These are phyloP conservation scores for Hypoxylon sp. DNA, from an alignment of 2,329 filamentous ascomycete genomes.

Conservation along the genomic window DNA sequence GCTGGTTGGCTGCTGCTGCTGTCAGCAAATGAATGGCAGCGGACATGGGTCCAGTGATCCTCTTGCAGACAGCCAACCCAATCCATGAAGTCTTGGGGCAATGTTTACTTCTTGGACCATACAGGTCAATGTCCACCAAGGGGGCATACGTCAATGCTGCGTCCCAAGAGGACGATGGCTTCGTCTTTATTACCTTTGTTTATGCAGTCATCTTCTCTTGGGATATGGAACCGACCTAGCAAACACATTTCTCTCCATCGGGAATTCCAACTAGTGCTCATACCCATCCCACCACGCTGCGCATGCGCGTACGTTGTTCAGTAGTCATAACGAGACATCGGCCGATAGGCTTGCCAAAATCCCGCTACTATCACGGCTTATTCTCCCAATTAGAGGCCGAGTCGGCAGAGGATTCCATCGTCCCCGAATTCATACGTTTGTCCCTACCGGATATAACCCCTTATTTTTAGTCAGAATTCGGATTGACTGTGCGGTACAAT, in stretches of 20 bases:
- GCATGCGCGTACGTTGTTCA: slow-evolving; percentile 22
- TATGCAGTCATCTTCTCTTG: slow-evolving; percentile 47
- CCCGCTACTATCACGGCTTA: slow-evolving; percentile 27
- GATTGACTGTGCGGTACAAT: slow-evolving; percentile 9
- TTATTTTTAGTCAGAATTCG: slow-evolving; percentile 16
- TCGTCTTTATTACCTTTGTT: slow-evolving; percentile 43
- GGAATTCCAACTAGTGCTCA: slow-evolving; percentile 19
- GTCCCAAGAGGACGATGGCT: slow-evolving; percentile 35
- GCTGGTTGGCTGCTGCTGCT: slow-evolving; percentile 27
- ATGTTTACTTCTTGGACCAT: slow-evolving; percentile 42
- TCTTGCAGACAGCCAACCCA: slow-evolving; percentile 42
- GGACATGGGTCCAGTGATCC: slow-evolving; percentile 44
- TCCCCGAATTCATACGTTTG: slow-evolving; percentile 21
- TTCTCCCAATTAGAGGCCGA: slow-evolving; percentile 17
- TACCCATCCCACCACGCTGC: slow-evolving; percentile 2
- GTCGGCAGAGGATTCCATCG: slow-evolving; percentile 17
- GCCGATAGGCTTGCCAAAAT: slow-evolving; percentile 30
- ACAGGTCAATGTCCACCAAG: slow-evolving; percentile 39
- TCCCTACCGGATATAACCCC: slow-evolving; percentile 9
- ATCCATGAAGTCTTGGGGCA: slow-evolving; percentile 29
- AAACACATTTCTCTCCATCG: slow-evolving; percentile 30
- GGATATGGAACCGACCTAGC: slow-evolving; percentile 38
- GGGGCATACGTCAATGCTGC: slow-evolving; percentile 45
- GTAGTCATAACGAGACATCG: slow-evolving; percentile 35
- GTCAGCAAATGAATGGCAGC: slow-evolving; percentile 42